These are phyloP conservation scores for Scheffersomyces ergatensis DNA, from an alignment of 805 yeast species.

Conservation along the genomic window DNA sequence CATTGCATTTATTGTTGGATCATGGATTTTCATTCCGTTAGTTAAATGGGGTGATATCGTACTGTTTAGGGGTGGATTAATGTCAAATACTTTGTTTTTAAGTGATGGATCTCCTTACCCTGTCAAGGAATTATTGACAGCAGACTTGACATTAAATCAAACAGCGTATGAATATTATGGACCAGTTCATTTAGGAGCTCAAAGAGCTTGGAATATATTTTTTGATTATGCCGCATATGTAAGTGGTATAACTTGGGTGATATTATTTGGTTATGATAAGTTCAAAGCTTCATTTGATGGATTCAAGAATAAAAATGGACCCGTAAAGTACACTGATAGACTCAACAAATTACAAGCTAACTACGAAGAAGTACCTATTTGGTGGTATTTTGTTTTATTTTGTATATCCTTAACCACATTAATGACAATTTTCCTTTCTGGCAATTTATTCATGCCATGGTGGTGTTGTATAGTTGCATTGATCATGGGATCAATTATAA, in stretches of 20 bases:
- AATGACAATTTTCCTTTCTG: slow-evolving; percentile 29
- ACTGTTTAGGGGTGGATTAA: slow-evolving; percentile 35
- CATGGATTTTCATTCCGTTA: slow-evolving; percentile 48
- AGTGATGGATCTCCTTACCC: slow-evolving; percentile 42
- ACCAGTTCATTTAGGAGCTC: slow-evolving; percentile 46
- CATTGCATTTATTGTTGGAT: slow-evolving; percentile 43
- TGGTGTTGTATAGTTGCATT: slow-evolving; percentile 45
- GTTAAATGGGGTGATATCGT: slow-evolving; percentile 42
- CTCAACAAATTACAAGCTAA: slow-evolving; percentile 38
- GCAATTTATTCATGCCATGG: slow-evolving; percentile 39
- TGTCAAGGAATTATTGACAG: slow-evolving; percentile 36
- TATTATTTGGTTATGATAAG: slow-evolving; percentile 31
- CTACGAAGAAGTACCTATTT: slow-evolving; percentile 41
- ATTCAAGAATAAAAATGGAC: slow-evolving; percentile 3
- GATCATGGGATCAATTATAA: slow-evolving; percentile 42
- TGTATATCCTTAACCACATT: slow-evolving; percentile 31
- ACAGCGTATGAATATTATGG: slow-evolving; percentile 47
- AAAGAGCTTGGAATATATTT: slow-evolving; percentile 49
- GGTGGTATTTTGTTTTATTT: slow-evolving; percentile 42
- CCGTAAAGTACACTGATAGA: slow-evolving; percentile 34
- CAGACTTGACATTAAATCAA: slow-evolving; percentile 36
- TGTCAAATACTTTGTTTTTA: slow-evolving; percentile 44
- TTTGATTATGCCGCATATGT: slow-evolving; percentile 53
- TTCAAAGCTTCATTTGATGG: slow-evolving; percentile 15
- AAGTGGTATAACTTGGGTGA: slow-evolving; percentile 47